Evolutionary conservation across 1,139 yeast genomes (phyloP).

Genomic region (Blastobotrys aristatus): DNA sequence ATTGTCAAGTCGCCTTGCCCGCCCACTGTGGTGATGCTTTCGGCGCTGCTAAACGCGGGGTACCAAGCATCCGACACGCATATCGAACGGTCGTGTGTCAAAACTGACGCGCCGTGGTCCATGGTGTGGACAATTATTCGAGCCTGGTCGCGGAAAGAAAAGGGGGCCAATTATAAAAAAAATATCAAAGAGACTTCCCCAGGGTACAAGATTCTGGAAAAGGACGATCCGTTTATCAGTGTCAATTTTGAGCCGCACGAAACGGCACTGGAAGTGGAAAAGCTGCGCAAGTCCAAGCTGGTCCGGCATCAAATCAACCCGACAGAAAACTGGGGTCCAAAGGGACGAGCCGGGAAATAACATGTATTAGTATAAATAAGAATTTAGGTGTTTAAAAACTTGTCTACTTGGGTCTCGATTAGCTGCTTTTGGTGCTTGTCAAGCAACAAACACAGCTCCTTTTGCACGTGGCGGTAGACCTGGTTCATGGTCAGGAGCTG

Average conservation of each 20-base stretch:
- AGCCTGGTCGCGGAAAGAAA: slow-evolving; percentile 50
- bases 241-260: slow-evolving; percentile 48
- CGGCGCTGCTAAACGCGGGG: slow-evolving; percentile 85
- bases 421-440: not conserved
- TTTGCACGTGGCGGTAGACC: not conserved
- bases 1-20: slow-evolving; percentile 80
- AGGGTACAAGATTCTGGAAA: slow-evolving; percentile 58
- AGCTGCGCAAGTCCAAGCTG: slow-evolving; percentile 67
- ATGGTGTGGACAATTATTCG: slow-evolving; percentile 67
- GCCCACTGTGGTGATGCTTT: slow-evolving; percentile 61
- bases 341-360: slow-evolving; percentile 42
- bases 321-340: slow-evolving; percentile 94
- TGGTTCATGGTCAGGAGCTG: not conserved
- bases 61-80: slow-evolving; percentile 80
- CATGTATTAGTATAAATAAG: not conserved
- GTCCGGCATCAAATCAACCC: slow-evolving; percentile 91
- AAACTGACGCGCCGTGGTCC: slow-evolving; percentile 86
- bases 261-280: slow-evolving; percentile 50
- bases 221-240: slow-evolving; percentile 27
- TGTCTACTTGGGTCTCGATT: not conserved
- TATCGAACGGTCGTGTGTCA: slow-evolving; percentile 77
- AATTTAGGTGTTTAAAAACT: not conserved
- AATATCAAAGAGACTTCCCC: slow-evolving; percentile 48
- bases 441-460: not conserved
- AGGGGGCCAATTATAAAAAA: slow-evolving; percentile 34